Evolutionary conservation across 352 stramenopile genomes (phyloP), one percentile per base, ranked within the genome.

Genomic region (Phytophthora idaei): DNA sequence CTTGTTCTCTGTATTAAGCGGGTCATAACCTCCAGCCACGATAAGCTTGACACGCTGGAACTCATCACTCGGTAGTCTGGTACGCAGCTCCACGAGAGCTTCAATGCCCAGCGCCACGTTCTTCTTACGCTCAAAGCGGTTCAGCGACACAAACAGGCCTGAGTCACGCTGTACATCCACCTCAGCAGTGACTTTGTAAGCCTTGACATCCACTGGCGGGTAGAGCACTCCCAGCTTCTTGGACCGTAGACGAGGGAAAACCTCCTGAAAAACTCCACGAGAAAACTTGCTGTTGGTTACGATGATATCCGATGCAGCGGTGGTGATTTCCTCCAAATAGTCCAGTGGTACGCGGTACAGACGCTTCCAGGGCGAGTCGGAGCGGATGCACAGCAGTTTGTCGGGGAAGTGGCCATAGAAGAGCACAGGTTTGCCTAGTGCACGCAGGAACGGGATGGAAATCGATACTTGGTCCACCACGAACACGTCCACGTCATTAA

Each of bases 331-430:
- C 78, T 99, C 97, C 51, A 98, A 60, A 10, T 68, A 77, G 75
- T 99, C 96, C 34, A 99, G 81, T 9, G 95, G 83, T 27, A 78
- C 67, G 55, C 98, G 88, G 72, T 99, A 99, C 37, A 92, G 57
- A 9, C 69, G 73, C 67, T 95, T 97, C 45, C 97, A 80, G n/a
- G 62, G 51, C 9, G 78, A 96, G 2, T 70, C 45, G 0, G 85
- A 81, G 28, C 78, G 64, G 36, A 81, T 73, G 37, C 82, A 95
- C 11, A 99, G 85, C 34, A 99, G 80, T 68, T 99, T 98, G 79
- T 99, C 98, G 0, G 98, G 98, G 78, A 99, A 99, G 69, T 99
- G 98, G 69, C 97, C 99, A 76, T 99, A 99, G 78, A 99, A 99
- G 21, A 99, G 74, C 45, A 99, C 93, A 17, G 87, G 84, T 39